Conservation (phyloP, 2,329 filamentous ascomycete genomes). For the Clarireedia monteithiana region DNA sequence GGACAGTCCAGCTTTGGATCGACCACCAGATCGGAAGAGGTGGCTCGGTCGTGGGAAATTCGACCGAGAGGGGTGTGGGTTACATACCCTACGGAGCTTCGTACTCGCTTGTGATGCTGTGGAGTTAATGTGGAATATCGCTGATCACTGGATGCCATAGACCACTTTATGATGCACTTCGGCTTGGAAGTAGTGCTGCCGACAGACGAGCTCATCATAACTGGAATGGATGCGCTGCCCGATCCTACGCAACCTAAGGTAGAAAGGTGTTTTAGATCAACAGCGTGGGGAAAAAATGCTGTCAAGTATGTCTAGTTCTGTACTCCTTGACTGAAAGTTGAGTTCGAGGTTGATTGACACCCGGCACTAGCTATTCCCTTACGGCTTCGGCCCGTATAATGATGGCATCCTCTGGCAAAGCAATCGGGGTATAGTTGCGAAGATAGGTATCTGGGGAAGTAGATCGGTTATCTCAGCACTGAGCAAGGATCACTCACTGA, state of each 20-base stretch:
- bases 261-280: slow-evolving; percentile 13
- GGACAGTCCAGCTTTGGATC: slow-evolving; percentile 34
- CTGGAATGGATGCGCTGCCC: slow-evolving; percentile 39
- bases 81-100: slow-evolving; percentile 38
- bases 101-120: neutral
- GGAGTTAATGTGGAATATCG: neutral
- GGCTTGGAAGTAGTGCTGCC: slow-evolving; percentile 39
- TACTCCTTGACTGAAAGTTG: neutral
- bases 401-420: slow-evolving; percentile 44
- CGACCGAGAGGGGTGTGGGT: slow-evolving; percentile 38
- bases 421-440: slow-evolving; percentile 45
- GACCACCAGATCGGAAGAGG: slow-evolving; percentile 33
- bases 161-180: slow-evolving; percentile 35
- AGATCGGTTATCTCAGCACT: neutral
- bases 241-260: slow-evolving; percentile 8
- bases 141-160: slow-evolving; percentile 18
- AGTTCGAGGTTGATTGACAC: neutral
- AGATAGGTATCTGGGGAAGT: slow-evolving; percentile 38
- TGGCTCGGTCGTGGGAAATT: slow-evolving; percentile 40
- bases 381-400: slow-evolving; percentile 30
- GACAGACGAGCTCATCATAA: slow-evolving; percentile 37
- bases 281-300: slow-evolving; percentile 32
- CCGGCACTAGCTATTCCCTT: slow-evolving; percentile 16
- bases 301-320: slow-evolving; percentile 22
- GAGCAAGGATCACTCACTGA: neutral